Conservation (phyloP, 352 stramenopile species). For the Globisporangium barbulae region DNA sequence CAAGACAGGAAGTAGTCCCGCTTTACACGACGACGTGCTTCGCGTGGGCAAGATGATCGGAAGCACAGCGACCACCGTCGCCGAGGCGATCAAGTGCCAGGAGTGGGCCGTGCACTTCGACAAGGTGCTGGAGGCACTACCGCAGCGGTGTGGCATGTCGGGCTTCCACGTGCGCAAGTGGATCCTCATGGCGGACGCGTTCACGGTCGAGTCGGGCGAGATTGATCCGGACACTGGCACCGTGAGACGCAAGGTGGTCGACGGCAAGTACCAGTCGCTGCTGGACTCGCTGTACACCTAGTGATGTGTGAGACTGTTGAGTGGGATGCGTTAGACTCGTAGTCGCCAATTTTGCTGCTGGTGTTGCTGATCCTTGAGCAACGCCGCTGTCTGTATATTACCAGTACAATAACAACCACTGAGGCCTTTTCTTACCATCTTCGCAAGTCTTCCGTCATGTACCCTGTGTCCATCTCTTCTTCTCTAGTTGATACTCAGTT, state of each 20-base stretch:
- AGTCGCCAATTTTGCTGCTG: not conserved
- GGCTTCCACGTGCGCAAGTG: constrained; percentile 72
- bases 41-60: constrained; percentile 31
- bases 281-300: constrained; percentile 77
- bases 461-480: not conserved
- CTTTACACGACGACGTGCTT: constrained; percentile 49
- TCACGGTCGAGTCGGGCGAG: constrained; percentile 65
- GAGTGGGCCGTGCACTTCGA: constrained; percentile 79
- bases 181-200: constrained; percentile 71
- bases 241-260: constrained; percentile 56
- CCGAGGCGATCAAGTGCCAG: constrained; percentile 64
- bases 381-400: constrained; percentile 21
- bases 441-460: not conserved
- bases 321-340: not conserved
- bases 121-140: constrained; percentile 48
- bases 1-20: constrained; percentile 15
- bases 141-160: constrained; percentile 42
- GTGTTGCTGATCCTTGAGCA: not conserved
- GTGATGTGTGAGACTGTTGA: not conserved
- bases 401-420: constrained; percentile 17
- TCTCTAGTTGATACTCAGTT: constrained; percentile 23
- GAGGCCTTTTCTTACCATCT: not conserved
- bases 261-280: constrained; percentile 70
- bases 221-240: constrained; percentile 63
- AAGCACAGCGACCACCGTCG: constrained; percentile 45